These are phyloP conservation scores for Chenopodium album DNA, from an alignment of 148 eudicot species.

Conservation along the genomic window DNA sequence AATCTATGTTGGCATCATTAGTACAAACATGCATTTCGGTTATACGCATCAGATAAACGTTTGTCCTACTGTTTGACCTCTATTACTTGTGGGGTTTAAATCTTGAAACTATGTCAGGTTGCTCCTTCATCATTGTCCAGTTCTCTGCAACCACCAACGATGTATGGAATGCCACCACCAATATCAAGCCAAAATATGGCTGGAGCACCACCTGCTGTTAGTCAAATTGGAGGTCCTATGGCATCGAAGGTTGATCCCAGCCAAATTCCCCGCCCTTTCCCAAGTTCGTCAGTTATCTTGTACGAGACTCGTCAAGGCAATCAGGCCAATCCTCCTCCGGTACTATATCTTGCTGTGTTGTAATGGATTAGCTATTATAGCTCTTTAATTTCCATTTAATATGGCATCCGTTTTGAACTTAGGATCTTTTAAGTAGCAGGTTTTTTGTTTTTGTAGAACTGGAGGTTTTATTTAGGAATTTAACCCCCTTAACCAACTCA, in stretches of 20 bases:
- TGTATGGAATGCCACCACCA: slow-evolving; percentile 78
- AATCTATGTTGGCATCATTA: neutral
- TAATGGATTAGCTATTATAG: neutral
- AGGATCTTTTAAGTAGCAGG: neutral
- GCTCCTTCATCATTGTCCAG: slow-evolving; percentile 59
- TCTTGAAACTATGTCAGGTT: slow-evolving; percentile 35
- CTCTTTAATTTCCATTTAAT: neutral
- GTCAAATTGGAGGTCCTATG: slow-evolving; percentile 50
- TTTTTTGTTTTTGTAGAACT: neutral
- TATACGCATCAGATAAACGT: neutral
- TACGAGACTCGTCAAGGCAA: slow-evolving; percentile 91
- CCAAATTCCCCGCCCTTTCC: slow-evolving; percentile 88
- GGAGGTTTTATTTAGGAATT: neutral
- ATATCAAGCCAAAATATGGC: slow-evolving; percentile 60
- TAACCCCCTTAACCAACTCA: neutral
- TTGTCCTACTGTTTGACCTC: neutral
- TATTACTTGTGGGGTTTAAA: slow-evolving; percentile 22
- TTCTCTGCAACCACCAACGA: slow-evolving; percentile 58
- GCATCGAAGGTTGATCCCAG: slow-evolving; percentile 83
- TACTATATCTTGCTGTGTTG: slow-evolving; percentile 31
- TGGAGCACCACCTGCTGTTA: slow-evolving; percentile 53
- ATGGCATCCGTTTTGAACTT: neutral
- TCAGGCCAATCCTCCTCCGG: slow-evolving; percentile 99
- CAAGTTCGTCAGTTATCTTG: slow-evolving; percentile 54
- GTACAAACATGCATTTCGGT: neutral